phyloP scores from a whole-genome alignment of 768 basidiomycete genomes.

The Boletus barrowsii region DNA sequence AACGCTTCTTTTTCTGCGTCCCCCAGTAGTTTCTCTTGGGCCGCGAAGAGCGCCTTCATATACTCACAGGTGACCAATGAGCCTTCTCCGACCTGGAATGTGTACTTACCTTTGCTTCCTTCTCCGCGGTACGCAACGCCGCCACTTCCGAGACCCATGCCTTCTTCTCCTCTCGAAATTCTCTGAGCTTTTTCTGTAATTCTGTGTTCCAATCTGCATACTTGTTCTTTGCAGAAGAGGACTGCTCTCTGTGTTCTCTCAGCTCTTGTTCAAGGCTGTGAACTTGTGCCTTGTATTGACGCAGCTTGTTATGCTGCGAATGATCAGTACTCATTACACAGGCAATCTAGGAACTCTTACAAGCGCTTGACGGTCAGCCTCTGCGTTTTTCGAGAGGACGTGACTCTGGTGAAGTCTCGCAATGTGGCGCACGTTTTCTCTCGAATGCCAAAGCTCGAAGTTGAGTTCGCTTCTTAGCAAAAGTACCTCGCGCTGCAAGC shows the following conservation, averaged over 20 bases:
- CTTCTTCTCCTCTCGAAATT: slow-evolving; percentile 77
- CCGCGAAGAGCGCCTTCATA: slow-evolving; percentile 58
- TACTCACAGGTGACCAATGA: neutral
- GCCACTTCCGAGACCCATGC: slow-evolving; percentile 71
- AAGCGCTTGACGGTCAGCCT: slow-evolving; percentile 77
- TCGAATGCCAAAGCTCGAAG: slow-evolving; percentile 79
- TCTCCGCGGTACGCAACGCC: slow-evolving; percentile 62
- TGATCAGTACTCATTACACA: slow-evolving; percentile 7
- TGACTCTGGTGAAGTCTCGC: slow-evolving; percentile 76
- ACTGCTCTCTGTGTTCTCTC: slow-evolving; percentile 69
- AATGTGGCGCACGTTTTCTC: slow-evolving; percentile 79
- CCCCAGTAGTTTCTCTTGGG: slow-evolving; percentile 64
- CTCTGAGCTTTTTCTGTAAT: slow-evolving; percentile 71
- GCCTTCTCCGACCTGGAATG: neutral
- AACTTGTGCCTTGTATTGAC: slow-evolving; percentile 71
- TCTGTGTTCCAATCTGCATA: slow-evolving; percentile 83
- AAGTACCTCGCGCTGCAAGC: slow-evolving; percentile 72
- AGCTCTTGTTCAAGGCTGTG: slow-evolving; percentile 65
- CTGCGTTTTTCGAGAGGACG: slow-evolving; percentile 68
- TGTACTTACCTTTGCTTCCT: slow-evolving; percentile 58
- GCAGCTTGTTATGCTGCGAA: slow-evolving; percentile 73
- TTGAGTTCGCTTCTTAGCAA: slow-evolving; percentile 78
- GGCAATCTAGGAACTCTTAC: slow-evolving; percentile 41
- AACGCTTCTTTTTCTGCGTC: slow-evolving; percentile 72
- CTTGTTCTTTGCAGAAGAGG: slow-evolving; percentile 68